Evolutionary conservation across 2,329 filamentous ascomycete species (phyloP).

Genomic region (Epichloe sibirici): DNA sequence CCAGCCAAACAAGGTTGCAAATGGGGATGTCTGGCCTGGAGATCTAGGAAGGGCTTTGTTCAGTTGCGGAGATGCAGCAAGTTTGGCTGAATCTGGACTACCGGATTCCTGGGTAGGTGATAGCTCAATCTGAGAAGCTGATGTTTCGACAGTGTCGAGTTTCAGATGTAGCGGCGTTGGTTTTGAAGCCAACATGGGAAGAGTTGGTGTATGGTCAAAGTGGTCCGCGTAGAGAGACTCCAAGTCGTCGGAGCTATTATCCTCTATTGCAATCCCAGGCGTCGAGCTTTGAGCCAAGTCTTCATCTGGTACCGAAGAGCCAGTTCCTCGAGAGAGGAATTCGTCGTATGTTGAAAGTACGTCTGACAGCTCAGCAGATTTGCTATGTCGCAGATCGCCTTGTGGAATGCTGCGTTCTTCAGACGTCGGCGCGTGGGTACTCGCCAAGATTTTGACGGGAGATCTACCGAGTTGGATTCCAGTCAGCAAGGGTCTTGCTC

Average conservation of each 20-base stretch:
- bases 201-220: slow-evolving; percentile 26
- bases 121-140: slow-evolving; percentile 15
- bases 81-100: slow-evolving; percentile 17
- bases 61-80: slow-evolving; percentile 25
- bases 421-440: slow-evolving; percentile 10
- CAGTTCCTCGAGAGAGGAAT: slow-evolving; percentile 25
- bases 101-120: slow-evolving; percentile 13
- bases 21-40: slow-evolving; percentile 33
- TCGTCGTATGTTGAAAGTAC: slow-evolving; percentile 32
- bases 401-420: slow-evolving; percentile 27
- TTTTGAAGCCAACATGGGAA: slow-evolving; percentile 39
- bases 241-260: slow-evolving; percentile 16
- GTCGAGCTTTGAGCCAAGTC: slow-evolving; percentile 15
- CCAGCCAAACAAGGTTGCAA: slow-evolving; percentile 45
- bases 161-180: slow-evolving; percentile 40
- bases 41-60: slow-evolving; percentile 45
- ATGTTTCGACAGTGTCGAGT: slow-evolving; percentile 30
- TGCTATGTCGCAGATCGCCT: slow-evolving; percentile 27
- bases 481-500: slow-evolving; percentile 13
- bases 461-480: slow-evolving; percentile 14
- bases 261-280: slow-evolving; percentile 15
- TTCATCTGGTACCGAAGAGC: slow-evolving; percentile 10
- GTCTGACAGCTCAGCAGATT: slow-evolving; percentile 30
- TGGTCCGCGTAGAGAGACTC: slow-evolving; percentile 20
- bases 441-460: slow-evolving; percentile 12